Base-by-base conservation (phyloP, 2,329 filamentous ascomycete species). In the Aspergillus sojae region DNA sequence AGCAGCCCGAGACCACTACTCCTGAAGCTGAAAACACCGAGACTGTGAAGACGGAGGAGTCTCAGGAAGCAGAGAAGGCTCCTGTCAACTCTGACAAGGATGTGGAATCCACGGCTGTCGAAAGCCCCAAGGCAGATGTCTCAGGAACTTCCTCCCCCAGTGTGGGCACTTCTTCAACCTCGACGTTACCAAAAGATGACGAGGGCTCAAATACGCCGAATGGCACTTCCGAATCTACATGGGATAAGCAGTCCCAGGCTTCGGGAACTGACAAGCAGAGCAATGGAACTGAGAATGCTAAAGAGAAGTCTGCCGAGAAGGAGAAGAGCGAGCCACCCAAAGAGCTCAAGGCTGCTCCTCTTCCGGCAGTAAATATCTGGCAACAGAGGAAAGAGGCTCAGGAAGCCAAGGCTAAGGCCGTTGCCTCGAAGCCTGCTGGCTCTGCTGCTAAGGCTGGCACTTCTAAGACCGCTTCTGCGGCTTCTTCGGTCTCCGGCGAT, bases 361-460 rank as follows among this genome's bases (percentile, higher is more conserved):
- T 91, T 50, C 95, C 95, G 0, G 78, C 88, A 1, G 91, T 97
- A 62, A 99, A 99, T 77, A 83, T 94, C 66, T 99, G 95, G 94
- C 86, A 89, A 66, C 88, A 94, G 78, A 87, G 94, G 61, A 89
- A 86, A 70, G 89, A 93, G 72, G 88, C 88, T 70, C 81, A 84
- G 65, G 78, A 84, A n/a, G 79, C 82, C 45, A 85, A 84, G 74
- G 70, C 74, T 57, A 85, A 83, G 71, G 75, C 77, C 9, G 71
- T 65, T 56, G 70, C 69, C 46, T 63, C 70, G 9, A 76, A 76
- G 63, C 62, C 71, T n/a, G 58, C 67, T 41, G 39, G 66, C 36
- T 30, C 67, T 36, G 46, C 63, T 45, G 74, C 75, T 63, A 50
- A 65, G 34, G 34, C 48, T 32, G 64, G 65, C n/a, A 60, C 65